phyloP scores from a whole-genome alignment of 805 yeast species.

The Zygoascus flipseniorum region DNA sequence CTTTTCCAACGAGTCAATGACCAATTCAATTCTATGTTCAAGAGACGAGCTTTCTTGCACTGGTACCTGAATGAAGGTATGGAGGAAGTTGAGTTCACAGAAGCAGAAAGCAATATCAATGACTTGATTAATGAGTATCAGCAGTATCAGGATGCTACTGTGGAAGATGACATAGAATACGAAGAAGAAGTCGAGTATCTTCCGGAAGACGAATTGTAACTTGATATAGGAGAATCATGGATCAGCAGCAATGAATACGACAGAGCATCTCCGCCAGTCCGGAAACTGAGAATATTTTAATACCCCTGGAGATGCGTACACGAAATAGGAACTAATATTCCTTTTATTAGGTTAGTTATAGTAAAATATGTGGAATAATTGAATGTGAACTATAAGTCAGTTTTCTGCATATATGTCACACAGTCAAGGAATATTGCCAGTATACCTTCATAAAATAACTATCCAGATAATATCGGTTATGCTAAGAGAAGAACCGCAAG shows the following conservation, averaged over 20 bases:
- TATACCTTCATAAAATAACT: too few relatives aligned
- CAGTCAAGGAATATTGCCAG: too few relatives aligned
- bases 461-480: too few relatives aligned
- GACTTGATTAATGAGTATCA: slow-evolving; percentile 86
- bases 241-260: too few relatives aligned
- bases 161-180: slow-evolving; percentile 59
- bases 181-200: slow-evolving; percentile 27
- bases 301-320: background rate
- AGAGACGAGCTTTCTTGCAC: slow-evolving; percentile 90
- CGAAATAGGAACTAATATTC: background rate
- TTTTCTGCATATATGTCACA: too few relatives aligned
- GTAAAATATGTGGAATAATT: background rate
- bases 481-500: too few relatives aligned
- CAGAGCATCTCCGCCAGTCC: too few relatives aligned
- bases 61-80: slow-evolving; percentile 95
- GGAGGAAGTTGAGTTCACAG: slow-evolving; percentile 91
- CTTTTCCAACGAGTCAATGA: slow-evolving; percentile 81
- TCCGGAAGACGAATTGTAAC: background rate
- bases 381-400: too few relatives aligned
- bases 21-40: slow-evolving; percentile 87
- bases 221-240: too few relatives aligned
- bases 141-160: slow-evolving; percentile 83
- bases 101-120: slow-evolving; percentile 86
- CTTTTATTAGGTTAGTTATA: background rate
- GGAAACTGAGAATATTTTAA: background rate